Conservation (phyloP, 768 basidiomycete genomes). For the Zangia roseola region DNA sequence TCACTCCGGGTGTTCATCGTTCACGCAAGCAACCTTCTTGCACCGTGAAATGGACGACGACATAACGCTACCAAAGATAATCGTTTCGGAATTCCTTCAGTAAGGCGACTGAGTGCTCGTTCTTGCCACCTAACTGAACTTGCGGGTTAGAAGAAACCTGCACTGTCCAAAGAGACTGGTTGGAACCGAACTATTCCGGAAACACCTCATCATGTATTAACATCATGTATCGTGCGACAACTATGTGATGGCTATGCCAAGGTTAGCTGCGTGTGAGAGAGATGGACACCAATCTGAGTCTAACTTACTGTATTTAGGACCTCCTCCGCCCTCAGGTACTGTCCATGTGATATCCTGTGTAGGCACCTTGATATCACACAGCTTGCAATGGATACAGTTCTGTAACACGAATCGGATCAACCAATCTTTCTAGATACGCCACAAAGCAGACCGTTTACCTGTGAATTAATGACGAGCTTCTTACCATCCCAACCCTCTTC, state of each 20-base stretch:
- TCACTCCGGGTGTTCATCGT: too few relatives aligned
- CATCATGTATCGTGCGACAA: neutral
- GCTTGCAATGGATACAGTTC: constrained; percentile 93
- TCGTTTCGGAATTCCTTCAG: too few relatives aligned
- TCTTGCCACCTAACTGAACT: too few relatives aligned
- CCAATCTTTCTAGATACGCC: neutral
- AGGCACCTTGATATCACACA: constrained; percentile 95
- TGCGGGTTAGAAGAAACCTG: too few relatives aligned
- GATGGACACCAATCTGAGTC: neutral
- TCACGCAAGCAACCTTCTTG: too few relatives aligned
- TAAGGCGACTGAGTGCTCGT: too few relatives aligned
- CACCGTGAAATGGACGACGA: too few relatives aligned
- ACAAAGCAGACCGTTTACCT: constrained; percentile 47
- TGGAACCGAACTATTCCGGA: too few relatives aligned
- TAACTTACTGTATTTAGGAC: constrained; percentile 85
- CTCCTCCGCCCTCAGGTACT: constrained; percentile 94
- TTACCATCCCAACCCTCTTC: constrained; percentile 72
- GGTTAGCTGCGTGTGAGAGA: neutral
- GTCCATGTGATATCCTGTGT: constrained; percentile 97
- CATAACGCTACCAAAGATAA: too few relatives aligned
- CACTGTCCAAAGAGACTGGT: too few relatives aligned
- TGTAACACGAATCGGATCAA: constrained; percentile 25
- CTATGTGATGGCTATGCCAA: constrained; percentile 19
- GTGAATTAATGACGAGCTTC: constrained; percentile 94
- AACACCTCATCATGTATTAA: too few relatives aligned